Base-by-base conservation (phyloP, 2,329 filamentous ascomycete genomes). In the Calonectria montana region DNA sequence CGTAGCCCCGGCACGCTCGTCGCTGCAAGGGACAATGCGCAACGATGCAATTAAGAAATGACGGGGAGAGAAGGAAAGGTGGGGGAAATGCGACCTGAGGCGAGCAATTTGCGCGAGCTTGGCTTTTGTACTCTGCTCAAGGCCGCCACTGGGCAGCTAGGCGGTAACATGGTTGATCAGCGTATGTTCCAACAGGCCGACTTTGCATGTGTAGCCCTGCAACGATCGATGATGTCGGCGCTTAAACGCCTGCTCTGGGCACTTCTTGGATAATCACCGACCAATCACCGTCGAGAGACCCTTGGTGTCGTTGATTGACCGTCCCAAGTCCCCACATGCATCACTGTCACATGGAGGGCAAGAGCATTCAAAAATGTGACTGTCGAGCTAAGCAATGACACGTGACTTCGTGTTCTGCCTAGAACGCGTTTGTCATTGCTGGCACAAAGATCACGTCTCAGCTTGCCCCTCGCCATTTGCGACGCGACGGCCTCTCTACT, bases 201-300 rank as follows among this genome's bases (percentile, higher is more conserved):
- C 73, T 78, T 75, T 79, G 78, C 78, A 78, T 77, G 65, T 76
- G 67, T 62, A 65, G 72, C 72, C 68, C 65, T 72, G 66, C 62
- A 72, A 71, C 69, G 72, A 77, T 71, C 74, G 73, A 77, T 65
- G 70, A 75, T 65, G 75, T 80, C 78, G 79, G 79, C 79, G 79
- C 79, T 81, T 81, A 81, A 75, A 73, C 73, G 73, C 77, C 75
- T 75, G 71, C 72, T 75, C 66, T 71, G 67, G 71, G 70, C 74
- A 76, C 72, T 67, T 75, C 66, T 71, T 69, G 68, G 73, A 65
- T 73, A 65, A 64, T n/a, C 50, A 67, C 62, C 68, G 65, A 67
- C 78, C 78, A 79, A 79, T 79, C 65, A 73, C 62, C 55, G 21
- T 35, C 39, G 57, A 53, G 50, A 73, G 76, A 78, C 69, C 77